Evolutionary conservation across 2,329 filamentous ascomycete species (phyloP).

Genomic region (Aspergillus sp.): DNA sequence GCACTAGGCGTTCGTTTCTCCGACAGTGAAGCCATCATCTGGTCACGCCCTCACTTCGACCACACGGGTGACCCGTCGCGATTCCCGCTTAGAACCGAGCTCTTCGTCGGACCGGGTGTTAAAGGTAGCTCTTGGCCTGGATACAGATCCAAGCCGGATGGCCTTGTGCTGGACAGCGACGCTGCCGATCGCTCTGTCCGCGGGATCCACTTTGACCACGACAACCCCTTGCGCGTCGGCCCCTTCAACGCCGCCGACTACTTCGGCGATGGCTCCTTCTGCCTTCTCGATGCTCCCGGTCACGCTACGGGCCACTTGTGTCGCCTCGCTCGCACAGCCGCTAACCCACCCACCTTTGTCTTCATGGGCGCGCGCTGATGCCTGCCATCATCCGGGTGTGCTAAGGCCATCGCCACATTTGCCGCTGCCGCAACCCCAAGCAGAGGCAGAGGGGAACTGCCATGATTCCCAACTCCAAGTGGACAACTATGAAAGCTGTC

Average conservation of each 20-base stretch:
- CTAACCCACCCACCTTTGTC: conserved; percentile 26
- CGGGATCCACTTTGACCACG: conserved; percentile 7
- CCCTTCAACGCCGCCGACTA: conserved; percentile 49
- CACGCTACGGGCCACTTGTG: conserved; percentile 38
- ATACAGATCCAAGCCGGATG: conserved; percentile 24
- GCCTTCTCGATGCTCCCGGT: conserved; percentile 50
- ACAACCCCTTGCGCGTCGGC: conserved; percentile 25
- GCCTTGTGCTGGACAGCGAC: conserved; percentile 17
- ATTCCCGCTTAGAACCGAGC: conserved; percentile 27
- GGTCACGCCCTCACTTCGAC: conserved; percentile 34
- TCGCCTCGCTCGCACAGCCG: conserved; percentile 29
- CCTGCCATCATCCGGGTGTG: conserved; percentile 28
- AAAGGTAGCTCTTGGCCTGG: conserved; percentile 20
- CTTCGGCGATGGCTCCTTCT: conserved; percentile 60
- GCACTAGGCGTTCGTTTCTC: conserved; percentile 7
- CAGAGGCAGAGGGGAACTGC: too few species aligned
- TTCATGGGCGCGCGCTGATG: conserved; percentile 28
- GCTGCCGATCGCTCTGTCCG: conserved; percentile 19
- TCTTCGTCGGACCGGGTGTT: conserved; percentile 29
- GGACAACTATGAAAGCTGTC: neutral
- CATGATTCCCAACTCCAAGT: neutral
- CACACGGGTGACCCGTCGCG: conserved; percentile 30
- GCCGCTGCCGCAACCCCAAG: neutral
- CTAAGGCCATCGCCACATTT: conserved; percentile 32
- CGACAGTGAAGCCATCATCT: conserved; percentile 29